These are phyloP conservation scores for Phialophora macrospora DNA, from an alignment of 2,329 filamentous ascomycete genomes.

Conservation along the genomic window DNA sequence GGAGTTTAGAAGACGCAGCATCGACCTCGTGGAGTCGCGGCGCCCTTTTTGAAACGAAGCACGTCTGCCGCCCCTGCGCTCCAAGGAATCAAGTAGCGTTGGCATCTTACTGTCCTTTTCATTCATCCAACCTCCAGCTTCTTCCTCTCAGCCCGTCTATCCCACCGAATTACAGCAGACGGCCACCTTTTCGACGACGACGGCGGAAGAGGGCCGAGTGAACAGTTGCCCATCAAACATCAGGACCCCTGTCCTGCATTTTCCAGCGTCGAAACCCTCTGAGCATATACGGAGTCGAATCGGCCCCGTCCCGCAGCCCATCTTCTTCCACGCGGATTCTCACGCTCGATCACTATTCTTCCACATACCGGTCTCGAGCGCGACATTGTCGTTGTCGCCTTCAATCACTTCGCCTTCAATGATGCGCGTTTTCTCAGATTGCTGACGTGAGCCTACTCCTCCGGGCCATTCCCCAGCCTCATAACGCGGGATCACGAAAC, in stretches of 20 bases:
- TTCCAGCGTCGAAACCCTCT: constrained; percentile 1
- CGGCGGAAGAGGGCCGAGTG: neutral
- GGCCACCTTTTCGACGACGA: neutral
- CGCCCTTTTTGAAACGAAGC: constrained; percentile 11
- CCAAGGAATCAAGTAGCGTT: neutral
- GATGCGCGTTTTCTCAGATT: constrained; percentile 29
- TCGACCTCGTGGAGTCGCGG: constrained; percentile 6
- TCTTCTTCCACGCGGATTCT: neutral
- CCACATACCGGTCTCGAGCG: constrained; percentile 1
- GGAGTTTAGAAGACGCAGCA: constrained; percentile 12
- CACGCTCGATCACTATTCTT: constrained; percentile 6
- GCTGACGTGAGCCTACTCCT: constrained; percentile 39
- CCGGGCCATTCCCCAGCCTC: constrained; percentile 29
- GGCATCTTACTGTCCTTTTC: constrained; percentile 2
- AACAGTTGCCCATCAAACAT: neutral
- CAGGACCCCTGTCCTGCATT: constrained; percentile 4
- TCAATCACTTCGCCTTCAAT: constrained; percentile 17
- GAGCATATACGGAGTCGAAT: neutral
- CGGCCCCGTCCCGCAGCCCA: neutral
- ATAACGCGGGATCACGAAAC: constrained; percentile 15
- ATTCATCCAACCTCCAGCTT: neutral
- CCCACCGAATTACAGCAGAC: neutral
- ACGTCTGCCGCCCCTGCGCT: constrained; percentile 6
- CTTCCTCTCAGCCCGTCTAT: neutral
- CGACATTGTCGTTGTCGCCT: constrained; percentile 25